Base-by-base conservation (phyloP, 306 rosid species). In the Vigna radiata region DNA sequence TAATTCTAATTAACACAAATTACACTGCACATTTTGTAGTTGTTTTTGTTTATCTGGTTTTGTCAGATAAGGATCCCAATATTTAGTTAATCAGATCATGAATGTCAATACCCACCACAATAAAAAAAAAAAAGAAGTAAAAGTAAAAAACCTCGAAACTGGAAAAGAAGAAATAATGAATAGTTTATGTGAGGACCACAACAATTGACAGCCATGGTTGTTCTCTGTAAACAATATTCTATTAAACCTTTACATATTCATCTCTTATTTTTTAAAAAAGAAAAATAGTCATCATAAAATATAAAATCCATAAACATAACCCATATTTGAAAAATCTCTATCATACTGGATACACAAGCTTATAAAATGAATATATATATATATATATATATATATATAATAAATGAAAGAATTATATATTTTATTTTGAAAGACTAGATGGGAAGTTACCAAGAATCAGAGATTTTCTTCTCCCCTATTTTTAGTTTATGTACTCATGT, bases 191-290 rank as follows among this genome's bases (percentile, higher is more conserved):
- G 8, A 25, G 7, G 64, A 23, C 7, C 16, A 58, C 64, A 58
- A 58, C 64, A 58, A 58, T 58, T 2, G 43, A 15, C 66, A 29
- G 12, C 19, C 8, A 83, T 83, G 81, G 79, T 83, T 73, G 62
- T 46, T 21, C 68, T 81, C 78, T 31, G 21, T 66, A 2, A 77
- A 5, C 6, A 53, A 53, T 53, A 53, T 53, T 53, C 60, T 53
- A 7, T n/a, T n/a, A 2, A n/a, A 50, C 8, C 17, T 17, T 7
- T 50, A 17, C 23, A n/a, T 7, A 0, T 39, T 7, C 2, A 49
- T 6, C n/a, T 29, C 33, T 25, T 25, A 2, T 19, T 19, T n/a
- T 29, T 29, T 29, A 29, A 29, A 29, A 29, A 29, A 29, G 4
- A 29, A 3, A 3, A 19, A 19, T 23, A 23, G 0, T 23, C 1